Base-by-base conservation (phyloP, 371 early-diverging fungal species). In the Syncephalastrum monosporum region DNA sequence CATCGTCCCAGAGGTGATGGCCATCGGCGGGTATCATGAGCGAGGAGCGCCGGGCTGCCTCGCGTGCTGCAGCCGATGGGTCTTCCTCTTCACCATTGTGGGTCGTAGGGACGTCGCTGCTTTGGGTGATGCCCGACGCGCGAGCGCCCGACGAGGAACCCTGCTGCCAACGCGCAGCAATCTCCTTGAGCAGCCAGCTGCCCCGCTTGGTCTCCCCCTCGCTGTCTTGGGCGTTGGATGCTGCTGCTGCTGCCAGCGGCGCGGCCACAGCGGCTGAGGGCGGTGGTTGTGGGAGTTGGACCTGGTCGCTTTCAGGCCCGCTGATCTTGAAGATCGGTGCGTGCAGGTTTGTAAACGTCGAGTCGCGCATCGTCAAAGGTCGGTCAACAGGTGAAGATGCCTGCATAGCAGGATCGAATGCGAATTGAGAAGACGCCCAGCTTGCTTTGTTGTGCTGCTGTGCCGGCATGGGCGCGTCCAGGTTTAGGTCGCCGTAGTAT, bases 131-230 rank as follows among this genome's bases (percentile, higher is more conserved):
- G 51, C 17, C 27, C 25, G 51, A 58, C 3, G 47, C 50, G 19
- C 58, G 59, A 8, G 59, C 59, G 16, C 59, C 59, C 1, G 59
- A 48, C 4, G 51, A 23, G 14, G 59, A 58, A 21, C 59, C 59
- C 41, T 58, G 59, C 38, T 45, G 52, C 59, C 59, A 58, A 12
- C 59, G 53, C 14, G 51, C 50, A 17, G 59, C 59, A 52, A 58
- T 58, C 41, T 58, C 59, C 42, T 58, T 58, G n/a, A 58, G 42
- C 24, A 58, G 21, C 59, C 59, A 58, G 42, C 59, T 58, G 51
- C 52, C 27, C 25, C 50, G 33, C 25, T 47, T 47, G 16, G 42
- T n/a, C 13, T 19, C 43, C 0, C 24, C 50, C 41, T 50, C 52
- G 10, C 38, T 29, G 29, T 17, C 47, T 50, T 42, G 7, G 38